Base-by-base conservation (phyloP, 345 rosid species). In the Psidium friedrichsthalianum region DNA sequence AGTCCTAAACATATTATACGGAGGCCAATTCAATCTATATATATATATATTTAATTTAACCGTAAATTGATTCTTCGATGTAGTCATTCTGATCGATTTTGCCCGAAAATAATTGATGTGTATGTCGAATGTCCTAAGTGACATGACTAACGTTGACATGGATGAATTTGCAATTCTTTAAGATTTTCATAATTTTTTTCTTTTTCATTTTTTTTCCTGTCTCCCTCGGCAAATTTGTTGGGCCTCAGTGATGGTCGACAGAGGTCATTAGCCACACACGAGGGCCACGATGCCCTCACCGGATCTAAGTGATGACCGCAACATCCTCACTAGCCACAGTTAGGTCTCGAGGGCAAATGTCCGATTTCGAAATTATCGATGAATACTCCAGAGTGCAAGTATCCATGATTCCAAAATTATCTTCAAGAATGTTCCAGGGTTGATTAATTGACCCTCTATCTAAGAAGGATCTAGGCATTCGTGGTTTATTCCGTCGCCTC, bases 111-210 rank as follows among this genome's bases (percentile, higher is more conserved):
- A 3, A 0, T 3, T 61, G 11, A 61, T 7, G 8, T 29, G 0
- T 0, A 61, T 3, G 8, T 14, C 3, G 15, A 12, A 1, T 3
- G n/a, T n/a, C n/a, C 3, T 2, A 58, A n/a, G 10, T 3, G 40
- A 2, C 1, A 29, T 0, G 1, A 0, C 3, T 0, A 0, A 10
- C 3, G 0, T 0, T 0, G 0, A 61, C 0, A 1, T 15, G 2
- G 5, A 3, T 15, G 9, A 55, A 20, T 55, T 64, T 29, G 22
- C 3, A 64, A 29, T 64, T 7, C 74, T 64, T 29, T 9, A 15
- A 29, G 8, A 64, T 15, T 29, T 29, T 29, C 8, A 6, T 2
- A 29, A 16, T 3, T 15, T 64, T 59, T 64, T 18, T 0, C 3
- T 15, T 7, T 64, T 14, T n/a, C 12, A 1, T 59, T 59, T 27